phyloP scores from a whole-genome alignment of 139 green algal species.

The Coelastrella sp. region DNA sequence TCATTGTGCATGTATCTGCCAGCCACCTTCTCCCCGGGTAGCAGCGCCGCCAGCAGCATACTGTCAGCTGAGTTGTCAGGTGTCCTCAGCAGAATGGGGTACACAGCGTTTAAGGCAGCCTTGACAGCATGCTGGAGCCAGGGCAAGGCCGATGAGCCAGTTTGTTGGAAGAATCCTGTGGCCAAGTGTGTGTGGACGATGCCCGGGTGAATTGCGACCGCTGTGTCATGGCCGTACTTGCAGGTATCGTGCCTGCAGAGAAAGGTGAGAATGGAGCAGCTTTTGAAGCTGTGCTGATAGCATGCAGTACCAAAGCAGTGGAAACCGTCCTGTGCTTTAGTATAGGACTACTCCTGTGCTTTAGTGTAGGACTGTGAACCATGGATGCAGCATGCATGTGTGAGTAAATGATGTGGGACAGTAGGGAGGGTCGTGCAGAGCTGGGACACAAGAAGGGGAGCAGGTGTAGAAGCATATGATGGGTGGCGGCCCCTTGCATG shows the following conservation, averaged over 20 bases:
- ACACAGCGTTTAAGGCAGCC: conserved; percentile 10
- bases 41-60: conserved; percentile 61
- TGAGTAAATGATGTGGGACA: too few relatives aligned
- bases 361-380: too few relatives aligned
- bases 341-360: too few relatives aligned
- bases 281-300: too few relatives aligned
- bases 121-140: conserved; percentile 31
- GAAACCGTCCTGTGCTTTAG: too few relatives aligned
- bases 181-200: conserved; percentile 75
- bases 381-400: too few relatives aligned
- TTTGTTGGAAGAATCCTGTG: conserved; percentile 41
- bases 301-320: too few relatives aligned
- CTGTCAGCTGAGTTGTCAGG: conserved; percentile 52
- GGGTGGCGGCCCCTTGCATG: too few relatives aligned
- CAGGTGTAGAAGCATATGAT: too few relatives aligned
- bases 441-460: too few relatives aligned
- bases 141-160: conserved; percentile 25
- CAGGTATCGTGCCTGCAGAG: conserved; percentile 18
- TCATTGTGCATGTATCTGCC: conserved; percentile 51
- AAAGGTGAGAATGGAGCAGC: not conserved
- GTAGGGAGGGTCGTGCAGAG: too few relatives aligned
- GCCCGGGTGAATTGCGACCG: conserved; percentile 73
- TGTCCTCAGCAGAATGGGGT: conserved; percentile 50
- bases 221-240: conserved; percentile 45
- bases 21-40: conserved; percentile 43